Evolutionary conservation across 2,329 filamentous ascomycete genomes (phyloP).

Genomic region (Neofusicoccum laricinum): DNA sequence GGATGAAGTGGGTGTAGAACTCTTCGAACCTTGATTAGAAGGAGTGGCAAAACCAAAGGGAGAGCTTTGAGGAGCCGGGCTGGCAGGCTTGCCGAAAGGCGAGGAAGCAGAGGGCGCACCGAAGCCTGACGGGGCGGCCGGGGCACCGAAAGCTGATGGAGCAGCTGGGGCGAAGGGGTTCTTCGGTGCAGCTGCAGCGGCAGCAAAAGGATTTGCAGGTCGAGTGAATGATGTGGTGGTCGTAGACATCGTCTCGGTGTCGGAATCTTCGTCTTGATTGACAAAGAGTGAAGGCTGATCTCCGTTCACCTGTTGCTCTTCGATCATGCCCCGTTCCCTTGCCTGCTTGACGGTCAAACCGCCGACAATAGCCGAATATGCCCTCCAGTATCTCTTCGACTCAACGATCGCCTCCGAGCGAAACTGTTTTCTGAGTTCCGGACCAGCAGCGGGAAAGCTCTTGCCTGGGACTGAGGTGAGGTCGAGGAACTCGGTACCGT

Average conservation of each 20-base stretch:
- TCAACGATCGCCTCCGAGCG: conserved; percentile 57
- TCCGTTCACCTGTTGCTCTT: conserved; percentile 33
- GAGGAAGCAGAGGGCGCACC: neutral
- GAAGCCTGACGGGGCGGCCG: neutral
- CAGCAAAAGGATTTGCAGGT: neutral
- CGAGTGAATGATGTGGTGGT: neutral
- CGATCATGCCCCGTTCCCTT: conserved; percentile 46
- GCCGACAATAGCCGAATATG: conserved; percentile 55
- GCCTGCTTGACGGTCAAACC: conserved; percentile 55
- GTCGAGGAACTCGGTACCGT: conserved; percentile 52
- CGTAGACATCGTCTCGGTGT: conserved; percentile 13
- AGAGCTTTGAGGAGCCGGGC: neutral
- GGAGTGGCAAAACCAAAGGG: neutral
- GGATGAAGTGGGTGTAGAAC: neutral
- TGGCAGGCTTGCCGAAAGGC: conserved; percentile 6
- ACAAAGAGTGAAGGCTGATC: conserved; percentile 30
- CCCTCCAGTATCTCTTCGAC: conserved; percentile 55
- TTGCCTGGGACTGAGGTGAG: conserved; percentile 46
- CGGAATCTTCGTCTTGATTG: conserved; percentile 31
- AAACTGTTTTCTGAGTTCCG: conserved; percentile 44
- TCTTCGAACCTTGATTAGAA: neutral
- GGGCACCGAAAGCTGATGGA: neutral
- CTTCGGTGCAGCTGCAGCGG: neutral
- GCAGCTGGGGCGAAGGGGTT: neutral
- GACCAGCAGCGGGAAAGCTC: conserved; percentile 27